These are phyloP conservation scores for Penstemon eatonii DNA, from an alignment of 257 asterid genomes.

Conservation along the genomic window DNA sequence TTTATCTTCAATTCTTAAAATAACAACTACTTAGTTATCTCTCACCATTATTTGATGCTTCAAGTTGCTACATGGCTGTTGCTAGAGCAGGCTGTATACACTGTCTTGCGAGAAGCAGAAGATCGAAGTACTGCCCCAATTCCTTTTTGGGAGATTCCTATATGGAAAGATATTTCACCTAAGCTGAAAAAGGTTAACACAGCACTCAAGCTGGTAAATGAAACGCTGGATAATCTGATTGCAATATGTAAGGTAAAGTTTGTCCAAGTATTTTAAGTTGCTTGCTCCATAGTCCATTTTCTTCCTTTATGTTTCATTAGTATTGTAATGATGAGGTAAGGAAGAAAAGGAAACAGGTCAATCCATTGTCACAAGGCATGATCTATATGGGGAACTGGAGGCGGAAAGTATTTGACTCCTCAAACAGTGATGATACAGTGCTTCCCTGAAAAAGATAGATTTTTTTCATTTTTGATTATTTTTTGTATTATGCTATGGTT, in stretches of 20 bases:
- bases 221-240: slow-evolving; percentile 72
- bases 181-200: slow-evolving; percentile 80
- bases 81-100: slow-evolving; percentile 85
- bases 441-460: too few species aligned
- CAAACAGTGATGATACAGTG: too few species aligned
- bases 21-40: slow-evolving; percentile 10
- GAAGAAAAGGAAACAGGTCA: not conserved
- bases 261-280: not conserved
- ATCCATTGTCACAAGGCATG: slow-evolving; percentile 17
- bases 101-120: slow-evolving; percentile 91
- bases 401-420: not conserved
- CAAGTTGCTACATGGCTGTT: slow-evolving; percentile 25
- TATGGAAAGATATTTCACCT: slow-evolving; percentile 97
- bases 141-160: slow-evolving; percentile 97
- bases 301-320: slow-evolving; percentile 7
- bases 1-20: slow-evolving; percentile 12
- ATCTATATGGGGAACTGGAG: not conserved
- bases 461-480: too few species aligned
- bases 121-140: slow-evolving; percentile 90
- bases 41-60: slow-evolving; percentile 18
- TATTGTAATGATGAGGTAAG: too few species aligned
- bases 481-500: too few species aligned
- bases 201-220: slow-evolving; percentile 83
- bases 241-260: slow-evolving; percentile 84
- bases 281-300: slow-evolving; percentile 10